phyloP scores from a whole-genome alignment of 2,329 filamentous ascomycete species.

The Triangularia verruculosa region DNA sequence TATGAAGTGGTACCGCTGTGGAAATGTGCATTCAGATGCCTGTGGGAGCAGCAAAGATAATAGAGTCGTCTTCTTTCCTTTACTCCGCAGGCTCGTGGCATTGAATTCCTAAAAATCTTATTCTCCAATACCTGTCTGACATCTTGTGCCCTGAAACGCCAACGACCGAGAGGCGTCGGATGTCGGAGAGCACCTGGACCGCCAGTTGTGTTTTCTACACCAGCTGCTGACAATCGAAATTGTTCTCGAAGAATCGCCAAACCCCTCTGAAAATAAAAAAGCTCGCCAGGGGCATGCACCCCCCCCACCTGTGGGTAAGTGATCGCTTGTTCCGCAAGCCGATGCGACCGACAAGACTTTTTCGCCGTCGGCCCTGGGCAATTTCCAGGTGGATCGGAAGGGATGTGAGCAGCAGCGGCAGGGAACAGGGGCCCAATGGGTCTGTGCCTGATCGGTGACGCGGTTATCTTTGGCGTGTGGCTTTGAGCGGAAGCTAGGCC shows the following conservation, averaged over 20 bases:
- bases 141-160: not conserved
- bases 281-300: not conserved
- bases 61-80: not conserved
- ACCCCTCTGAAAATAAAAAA: not conserved
- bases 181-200: not conserved
- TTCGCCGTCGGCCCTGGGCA: not conserved
- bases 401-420: conserved; percentile 6
- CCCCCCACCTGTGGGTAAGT: not conserved
- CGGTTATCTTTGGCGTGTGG: conserved; percentile 9
- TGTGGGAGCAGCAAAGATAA: not conserved
- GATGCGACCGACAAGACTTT: not conserved
- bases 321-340: not conserved
- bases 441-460: conserved; percentile 7
- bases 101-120: not conserved
- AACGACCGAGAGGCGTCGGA: not conserved
- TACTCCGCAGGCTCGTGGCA: not conserved
- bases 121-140: not conserved
- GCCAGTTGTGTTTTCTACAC: not conserved
- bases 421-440: conserved; percentile 5
- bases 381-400: conserved; percentile 7
- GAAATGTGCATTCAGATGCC: not conserved
- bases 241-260: not conserved
- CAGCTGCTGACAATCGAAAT: not conserved
- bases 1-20: not conserved
- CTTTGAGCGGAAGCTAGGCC: conserved; percentile 8